Evolutionary conservation across 2,329 filamentous ascomycete genomes (phyloP), one percentile per base, ranked within the genome.

Genomic region (Colletotrichum zoysiae): DNA sequence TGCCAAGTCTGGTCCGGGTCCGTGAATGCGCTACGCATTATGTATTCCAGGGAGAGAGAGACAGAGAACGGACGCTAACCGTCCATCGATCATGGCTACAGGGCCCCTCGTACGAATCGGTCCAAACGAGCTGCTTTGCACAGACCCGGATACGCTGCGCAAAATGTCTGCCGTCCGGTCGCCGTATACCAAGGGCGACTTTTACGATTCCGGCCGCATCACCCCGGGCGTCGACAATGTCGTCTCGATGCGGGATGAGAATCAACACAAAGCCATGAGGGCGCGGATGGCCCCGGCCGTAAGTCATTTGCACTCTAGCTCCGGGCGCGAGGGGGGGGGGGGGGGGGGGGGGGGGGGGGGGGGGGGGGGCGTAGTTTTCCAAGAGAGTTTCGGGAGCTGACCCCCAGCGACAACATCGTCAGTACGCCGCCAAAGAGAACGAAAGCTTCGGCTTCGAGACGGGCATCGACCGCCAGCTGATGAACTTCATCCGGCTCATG

Each of bases 351-450:
- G 3, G 4, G 3, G 30, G 11, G 30, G 30, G 30, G 30, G 30
- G 30, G 3, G 30, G 3, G 4, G 3, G 30, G 11, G 14, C 23
- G 20, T 18, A 48, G 18, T 46, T 30, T 46, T 30, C 33, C 12
- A 30, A 30, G 30, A 30, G 42, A 44, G 18, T 18, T 3, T 44
- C 18, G 16, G 18, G 20, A 44, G 18, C 42, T 44, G 18, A 44
- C 18, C 9, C 38, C 9, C 38, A 14, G 38, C 14, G 40, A 42
- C 42, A 12, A 44, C 0, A 20, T 20, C 6, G 18, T 3, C 42
- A 86, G 86, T 89, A 88, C 73, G 81, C 85, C 20, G 85, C 84
- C 16, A 86, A 84, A 71, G 85, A 86, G 50, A 86, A 86, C 50
- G 81, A 84, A 23, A 80, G 79, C 0, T 84, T 82, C 56, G 77